These are phyloP conservation scores for Thraustochytrium striatum DNA, from an alignment of 352 stramenopile genomes.

Conservation along the genomic window DNA sequence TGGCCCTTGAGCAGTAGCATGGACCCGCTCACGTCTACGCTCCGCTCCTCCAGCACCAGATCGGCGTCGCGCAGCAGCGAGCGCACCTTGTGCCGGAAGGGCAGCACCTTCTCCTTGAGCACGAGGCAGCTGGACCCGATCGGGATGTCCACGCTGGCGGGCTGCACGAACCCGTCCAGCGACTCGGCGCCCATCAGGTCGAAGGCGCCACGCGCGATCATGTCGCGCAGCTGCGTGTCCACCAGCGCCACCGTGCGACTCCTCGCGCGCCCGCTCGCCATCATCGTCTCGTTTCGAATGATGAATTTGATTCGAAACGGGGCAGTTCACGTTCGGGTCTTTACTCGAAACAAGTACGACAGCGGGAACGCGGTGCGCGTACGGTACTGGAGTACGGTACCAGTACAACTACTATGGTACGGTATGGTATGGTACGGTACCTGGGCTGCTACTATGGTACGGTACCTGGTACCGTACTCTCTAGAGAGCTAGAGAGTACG, in stretches of 20 bases:
- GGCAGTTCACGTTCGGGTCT: too few species aligned
- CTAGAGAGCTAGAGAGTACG: too few species aligned
- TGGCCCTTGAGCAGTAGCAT: slow-evolving; percentile 37
- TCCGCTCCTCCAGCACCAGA: slow-evolving; percentile 12
- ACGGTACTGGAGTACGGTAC: too few species aligned
- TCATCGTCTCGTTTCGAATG: too few species aligned
- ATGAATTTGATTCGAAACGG: too few species aligned
- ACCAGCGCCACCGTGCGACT: neutral
- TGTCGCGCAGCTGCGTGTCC: neutral
- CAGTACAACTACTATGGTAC: too few species aligned
- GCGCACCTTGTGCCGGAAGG: neutral
- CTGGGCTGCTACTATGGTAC: too few species aligned
- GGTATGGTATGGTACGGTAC: too few species aligned
- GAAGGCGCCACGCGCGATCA: neutral
- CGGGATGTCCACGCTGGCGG: slow-evolving; percentile 32
- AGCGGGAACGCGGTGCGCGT: too few species aligned
- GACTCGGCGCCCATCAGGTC: neutral
- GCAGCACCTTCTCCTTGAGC: slow-evolving; percentile 29
- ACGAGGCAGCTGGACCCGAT: slow-evolving; percentile 1
- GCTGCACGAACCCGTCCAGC: slow-evolving; percentile 1
- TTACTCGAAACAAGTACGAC: too few species aligned
- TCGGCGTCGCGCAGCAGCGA: slow-evolving; percentile 9
- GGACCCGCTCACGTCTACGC: neutral
- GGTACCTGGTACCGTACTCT: too few species aligned
- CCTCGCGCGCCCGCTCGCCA: too few species aligned